Evolutionary conservation across 2,329 filamentous ascomycete species (phyloP).

Genomic region (Ophiostoma perfectum): DNA sequence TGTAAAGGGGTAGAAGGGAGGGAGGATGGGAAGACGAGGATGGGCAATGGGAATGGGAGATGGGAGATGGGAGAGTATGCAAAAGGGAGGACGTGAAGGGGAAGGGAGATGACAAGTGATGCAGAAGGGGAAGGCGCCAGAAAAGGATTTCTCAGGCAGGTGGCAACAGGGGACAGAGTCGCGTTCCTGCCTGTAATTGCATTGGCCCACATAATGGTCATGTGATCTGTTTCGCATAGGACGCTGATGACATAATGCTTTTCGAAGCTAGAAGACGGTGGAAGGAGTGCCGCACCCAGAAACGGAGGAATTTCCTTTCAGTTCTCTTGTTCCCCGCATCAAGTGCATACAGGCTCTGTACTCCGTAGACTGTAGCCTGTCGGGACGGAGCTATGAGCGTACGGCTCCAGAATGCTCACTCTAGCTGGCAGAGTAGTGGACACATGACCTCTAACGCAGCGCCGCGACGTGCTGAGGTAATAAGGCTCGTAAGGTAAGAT

Average conservation of each 20-base stretch:
- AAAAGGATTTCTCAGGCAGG: not conserved
- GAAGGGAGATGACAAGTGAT: not conserved
- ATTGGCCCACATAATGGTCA: too few relatives aligned
- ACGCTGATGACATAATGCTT: too few relatives aligned
- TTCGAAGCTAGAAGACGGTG: not conserved
- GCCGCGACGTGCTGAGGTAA: too few relatives aligned
- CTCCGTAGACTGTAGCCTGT: not conserved
- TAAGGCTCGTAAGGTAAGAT: too few relatives aligned
- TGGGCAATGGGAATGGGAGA: too few relatives aligned
- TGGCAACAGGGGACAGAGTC: conserved; percentile 1
- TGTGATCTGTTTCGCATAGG: too few relatives aligned
- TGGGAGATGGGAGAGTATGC: not conserved
- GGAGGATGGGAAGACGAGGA: not conserved
- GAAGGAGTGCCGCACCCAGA: not conserved
- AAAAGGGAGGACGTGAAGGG: not conserved
- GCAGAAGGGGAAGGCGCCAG: not conserved
- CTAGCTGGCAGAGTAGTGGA: not conserved
- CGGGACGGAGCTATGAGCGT: not conserved
- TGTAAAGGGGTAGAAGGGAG: not conserved
- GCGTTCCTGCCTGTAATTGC: not conserved
- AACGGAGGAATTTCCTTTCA: not conserved
- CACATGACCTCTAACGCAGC: too few relatives aligned
- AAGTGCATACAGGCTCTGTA: not conserved
- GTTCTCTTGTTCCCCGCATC: not conserved
- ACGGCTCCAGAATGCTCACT: not conserved